Base-by-base conservation (phyloP, 768 basidiomycete species). In the Trichaptum fuscoviolaceum region DNA sequence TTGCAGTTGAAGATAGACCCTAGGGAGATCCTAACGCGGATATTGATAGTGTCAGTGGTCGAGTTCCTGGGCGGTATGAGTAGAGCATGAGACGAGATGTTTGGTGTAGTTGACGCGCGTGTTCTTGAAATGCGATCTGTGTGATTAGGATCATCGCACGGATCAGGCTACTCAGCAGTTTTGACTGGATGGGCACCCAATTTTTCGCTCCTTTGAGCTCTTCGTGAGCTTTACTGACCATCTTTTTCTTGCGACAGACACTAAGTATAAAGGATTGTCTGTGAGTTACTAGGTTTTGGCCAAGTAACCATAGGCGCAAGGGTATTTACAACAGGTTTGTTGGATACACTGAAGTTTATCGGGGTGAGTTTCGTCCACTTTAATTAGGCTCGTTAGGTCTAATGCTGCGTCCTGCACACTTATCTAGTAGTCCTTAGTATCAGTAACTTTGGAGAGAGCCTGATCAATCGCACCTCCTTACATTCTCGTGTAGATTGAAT, bases 31-130 rank as follows among this genome's bases (percentile, higher is more conserved):
- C 42, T 20, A 52, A 52, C 10, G 42, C 42, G 42, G 42, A 52
- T 52, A 52, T 52, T 52, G 42, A 52, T 2, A 6, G 20, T 20
- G 12, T 52, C 42, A 20, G 42, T 52, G 42, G 42, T 52, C 42
- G 42, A 52, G 42, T 52, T 52, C 42, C 42, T 52, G 42, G 42
- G 10, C 42, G 15, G 30, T 20, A 52, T 12, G 42, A 52, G 42
- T 52, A 52, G 42, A 52, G 42, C 42, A 52, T 52, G 42, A 52
- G 42, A 52, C 42, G 42, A 52, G 42, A 52, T 52, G 42, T 52
- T 52, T 52, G 42, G 42, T 15, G 42, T 20, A 12, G 42, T 20
- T 12, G 42, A 52, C 42, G 42, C 15, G 42, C 20, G 42, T 52
- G 42, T 52, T 20, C 42, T 52, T 20, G 42, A 52, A 52, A 52